These are phyloP conservation scores for Hypomyces rosellus DNA, from an alignment of 2,329 filamentous ascomycete species.

Conservation along the genomic window DNA sequence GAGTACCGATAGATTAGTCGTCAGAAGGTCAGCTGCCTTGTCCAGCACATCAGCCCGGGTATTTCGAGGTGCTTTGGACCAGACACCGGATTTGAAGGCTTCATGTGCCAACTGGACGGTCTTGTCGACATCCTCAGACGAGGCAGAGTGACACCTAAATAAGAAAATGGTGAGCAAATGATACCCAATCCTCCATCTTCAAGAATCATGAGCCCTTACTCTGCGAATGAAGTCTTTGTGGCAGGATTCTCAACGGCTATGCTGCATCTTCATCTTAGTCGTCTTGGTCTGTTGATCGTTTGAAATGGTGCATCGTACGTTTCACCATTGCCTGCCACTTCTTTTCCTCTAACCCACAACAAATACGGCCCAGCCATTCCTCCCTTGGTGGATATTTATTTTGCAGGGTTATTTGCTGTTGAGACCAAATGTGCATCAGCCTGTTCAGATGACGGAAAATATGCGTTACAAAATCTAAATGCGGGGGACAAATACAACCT, in stretches of 20 bases:
- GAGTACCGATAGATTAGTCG: constrained; percentile 45
- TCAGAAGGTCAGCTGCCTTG: constrained; percentile 49
- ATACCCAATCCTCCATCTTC: neutral
- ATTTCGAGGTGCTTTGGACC: constrained; percentile 55
- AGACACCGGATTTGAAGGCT: constrained; percentile 60
- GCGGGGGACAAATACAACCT: neutral
- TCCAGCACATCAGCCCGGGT: constrained; percentile 57
- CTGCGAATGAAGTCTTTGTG: constrained; percentile 20
- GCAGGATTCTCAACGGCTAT: constrained; percentile 49
- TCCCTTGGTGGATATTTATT: neutral
- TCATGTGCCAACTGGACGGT: constrained; percentile 45
- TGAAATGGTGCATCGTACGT: constrained; percentile 31
- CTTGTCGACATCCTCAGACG: constrained; percentile 21
- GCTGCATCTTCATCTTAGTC: constrained; percentile 24
- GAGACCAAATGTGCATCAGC: no score
- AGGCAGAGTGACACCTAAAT: constrained; percentile 24
- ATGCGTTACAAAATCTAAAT: no score
- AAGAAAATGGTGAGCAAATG: neutral
- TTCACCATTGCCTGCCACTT: constrained; percentile 33
- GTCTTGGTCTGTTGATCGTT: no score
- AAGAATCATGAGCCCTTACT: constrained; percentile 2
- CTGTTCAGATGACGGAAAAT: no score
- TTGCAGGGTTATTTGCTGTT: neutral
- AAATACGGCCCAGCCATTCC: constrained; percentile 4
- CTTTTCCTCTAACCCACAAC: constrained; percentile 22